Evolutionary conservation across 2,329 filamentous ascomycete genomes (phyloP), one percentile per base, ranked within the genome.

Genomic region (Teratosphaeria epicoccoides): DNA sequence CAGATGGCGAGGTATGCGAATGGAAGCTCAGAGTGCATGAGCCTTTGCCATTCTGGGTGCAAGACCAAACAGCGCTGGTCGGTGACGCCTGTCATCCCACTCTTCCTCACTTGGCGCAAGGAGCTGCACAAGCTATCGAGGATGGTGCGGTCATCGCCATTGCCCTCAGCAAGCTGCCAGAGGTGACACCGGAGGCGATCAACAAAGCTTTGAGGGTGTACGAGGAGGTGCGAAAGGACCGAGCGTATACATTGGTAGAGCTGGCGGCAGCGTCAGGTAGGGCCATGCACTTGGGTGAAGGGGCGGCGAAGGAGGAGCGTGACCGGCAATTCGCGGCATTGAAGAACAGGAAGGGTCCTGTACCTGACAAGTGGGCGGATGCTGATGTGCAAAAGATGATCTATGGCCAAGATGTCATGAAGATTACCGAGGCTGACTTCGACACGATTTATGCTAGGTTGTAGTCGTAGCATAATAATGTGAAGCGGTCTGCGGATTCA

Each of bases 11-110:
- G 56, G 76, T 85, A 4, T 79, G 81, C 57, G 81, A 85, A 63
- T 86, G 82, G 79, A 81, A 80, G 57, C 68, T 86, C 44, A 71
- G 80, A 24, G 76, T 80, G 4, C 80, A 84, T 61, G 74, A 78
- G 33, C 81, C 81, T 0, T 66, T 86, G 4, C 76, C 77, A 0
- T 81, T 78, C 4, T 86, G 83, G 82, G 71, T 80, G 0, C 68
- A 77, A 33, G 74, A 74, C 10, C 71, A 67, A 10, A 69, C 73
- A 1, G 78, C 77, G 2, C 68, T 83, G 3, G 70, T 82, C 0
- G 79, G 79, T 20, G 80, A 83, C 60, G 77, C 79, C 1, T 81
- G 78, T 59, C 81, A 84, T 63, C 79, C 81, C 0, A 84, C 80
- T 2, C 70, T 83, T 0, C 81, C 81, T 0, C 81, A 84, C 63